Percentiles rank a stretch among this genome's conserved stretches.
Conservation (phyloP, 805 yeast genomes). For the Brettanomyces nanus region DNA sequence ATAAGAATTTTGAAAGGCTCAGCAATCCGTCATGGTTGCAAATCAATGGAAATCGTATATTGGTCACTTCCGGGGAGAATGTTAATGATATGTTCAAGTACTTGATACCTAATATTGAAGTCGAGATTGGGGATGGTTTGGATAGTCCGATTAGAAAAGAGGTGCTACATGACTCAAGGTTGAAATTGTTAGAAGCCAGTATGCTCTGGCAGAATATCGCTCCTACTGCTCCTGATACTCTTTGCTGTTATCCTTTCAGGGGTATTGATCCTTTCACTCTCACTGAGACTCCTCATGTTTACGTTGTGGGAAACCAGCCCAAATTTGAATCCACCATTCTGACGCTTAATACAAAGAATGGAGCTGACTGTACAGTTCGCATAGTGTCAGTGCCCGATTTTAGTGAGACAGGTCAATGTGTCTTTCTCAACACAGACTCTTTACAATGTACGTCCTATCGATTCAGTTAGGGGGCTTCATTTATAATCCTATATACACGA, state of each 20-base stretch:
- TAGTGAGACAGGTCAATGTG: constrained; percentile 53
- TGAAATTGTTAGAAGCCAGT: constrained; percentile 56
- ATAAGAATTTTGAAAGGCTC: constrained; percentile 32
- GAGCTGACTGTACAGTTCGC: constrained; percentile 28
- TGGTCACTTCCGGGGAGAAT: constrained; percentile 83
- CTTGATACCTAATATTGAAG: constrained; percentile 32
- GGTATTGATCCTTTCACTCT: constrained; percentile 74
- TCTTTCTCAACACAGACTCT: constrained; percentile 50
- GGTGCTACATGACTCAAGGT: constrained; percentile 47
- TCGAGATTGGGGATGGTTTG: constrained; percentile 15
- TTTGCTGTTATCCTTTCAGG: constrained; percentile 80
- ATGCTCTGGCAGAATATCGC: constrained; percentile 78
- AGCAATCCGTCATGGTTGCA: constrained; percentile 76
- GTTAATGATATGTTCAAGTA: constrained; percentile 72
- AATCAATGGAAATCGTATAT: constrained; percentile 43
- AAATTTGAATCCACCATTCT: constrained; percentile 40
- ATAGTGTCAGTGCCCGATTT: constrained; percentile 69
- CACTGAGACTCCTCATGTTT: constrained; percentile 77
- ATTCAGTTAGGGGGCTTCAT: too few relatives aligned
- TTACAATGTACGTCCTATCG: constrained; percentile 46
- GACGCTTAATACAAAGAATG: constrained; percentile 27
- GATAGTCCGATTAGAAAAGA: constrained; percentile 20
- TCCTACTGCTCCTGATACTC: constrained; percentile 95
- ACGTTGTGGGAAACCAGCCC: constrained; percentile 80
- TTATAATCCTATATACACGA: too few relatives aligned